Conservation (phyloP, 805 yeast species). For the Phaffomyces thermotolerans region DNA sequence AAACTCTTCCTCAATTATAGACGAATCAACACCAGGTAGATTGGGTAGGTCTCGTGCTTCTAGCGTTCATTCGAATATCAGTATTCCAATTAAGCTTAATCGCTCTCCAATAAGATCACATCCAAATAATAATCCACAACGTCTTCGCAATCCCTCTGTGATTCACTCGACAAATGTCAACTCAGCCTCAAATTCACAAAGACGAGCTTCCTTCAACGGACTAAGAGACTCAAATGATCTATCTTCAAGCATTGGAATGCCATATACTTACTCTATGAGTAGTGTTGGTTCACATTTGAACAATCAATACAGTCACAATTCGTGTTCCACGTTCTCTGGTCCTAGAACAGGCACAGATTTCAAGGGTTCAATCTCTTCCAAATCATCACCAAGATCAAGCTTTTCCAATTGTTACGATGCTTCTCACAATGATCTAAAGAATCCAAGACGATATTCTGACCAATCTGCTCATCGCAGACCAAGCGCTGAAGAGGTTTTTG, state of each 20-base stretch:
- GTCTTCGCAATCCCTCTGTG: constrained; percentile 7
- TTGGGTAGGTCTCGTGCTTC: constrained; percentile 6
- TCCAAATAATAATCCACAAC: constrained; percentile 2
- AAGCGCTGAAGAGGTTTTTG: constrained; percentile 43
- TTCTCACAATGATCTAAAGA: constrained; percentile 4
- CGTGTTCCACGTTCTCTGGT: neutral
- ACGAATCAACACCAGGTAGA: neutral
- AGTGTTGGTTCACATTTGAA: neutral
- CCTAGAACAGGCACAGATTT: neutral
- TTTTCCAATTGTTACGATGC: constrained; percentile 7
- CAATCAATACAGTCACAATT: neutral
- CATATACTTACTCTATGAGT: constrained; percentile 8
- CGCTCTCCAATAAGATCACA: constrained; percentile 17
- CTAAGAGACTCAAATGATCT: constrained; percentile 14
- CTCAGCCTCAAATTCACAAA: constrained; percentile 1
- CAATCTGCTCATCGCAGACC: constrained; percentile 13
- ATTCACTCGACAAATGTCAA: neutral
- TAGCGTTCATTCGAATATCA: neutral
- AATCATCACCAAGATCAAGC: constrained; percentile 18
- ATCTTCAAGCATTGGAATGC: constrained; percentile 18
- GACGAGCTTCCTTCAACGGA: constrained; percentile 16
- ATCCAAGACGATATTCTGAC: constrained; percentile 17
- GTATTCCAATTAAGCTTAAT: constrained; percentile 2
- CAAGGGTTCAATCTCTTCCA: constrained; percentile 4
- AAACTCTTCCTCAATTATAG: neutral